Base-by-base conservation (phyloP, 1,284 basidiomycete species). In the Melampsora americana region DNA sequence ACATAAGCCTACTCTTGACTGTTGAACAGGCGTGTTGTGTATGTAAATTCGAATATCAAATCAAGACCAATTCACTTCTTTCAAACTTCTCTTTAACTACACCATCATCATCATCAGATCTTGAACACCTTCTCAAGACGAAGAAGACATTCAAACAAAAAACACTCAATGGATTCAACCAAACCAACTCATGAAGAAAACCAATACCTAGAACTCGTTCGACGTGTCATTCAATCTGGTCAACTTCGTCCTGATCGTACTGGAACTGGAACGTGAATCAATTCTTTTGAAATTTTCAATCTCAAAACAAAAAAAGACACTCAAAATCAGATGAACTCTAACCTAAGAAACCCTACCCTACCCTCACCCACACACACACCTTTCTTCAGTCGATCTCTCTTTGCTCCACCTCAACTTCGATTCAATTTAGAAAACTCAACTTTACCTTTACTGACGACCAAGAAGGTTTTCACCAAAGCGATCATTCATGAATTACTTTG, bases 401-500 rank as follows among this genome's bases (percentile, higher is more conserved):
- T 97, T 81, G 93, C 93, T 0, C 94, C 94, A 5, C 91, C 90
- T 9, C 87, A 89, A 23, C 85, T 97, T 59, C 90, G 93, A 26
- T 97, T 96, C 86, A 90, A 90, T 16, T 88, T 97, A 69, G 84
- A 87, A 7, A 82, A 90, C 83, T 84, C 85, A 70, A 88, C 88
- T 0, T 85, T 99, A 14, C 95, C 95, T 0, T 87, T 99, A 20
- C 86, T 98, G 59, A 98, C 95, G 16, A 99, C 95, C 0, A 99
- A 99, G 84, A 89, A 92, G 78, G 95, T 95, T 1, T 98, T 97
- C 82, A 85, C 90, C 32, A 90, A 92, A 48, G 95, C 93, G 0
- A 95, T 99, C 44, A 85, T 93, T 26, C 94, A 97, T 82, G 95
- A 99, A 81, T 88, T 99, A 0, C 86, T 99, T 5, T 99, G 96